Evolutionary conservation across 306 rosid species (phyloP).

Genomic region (Vigna nakashimae): DNA sequence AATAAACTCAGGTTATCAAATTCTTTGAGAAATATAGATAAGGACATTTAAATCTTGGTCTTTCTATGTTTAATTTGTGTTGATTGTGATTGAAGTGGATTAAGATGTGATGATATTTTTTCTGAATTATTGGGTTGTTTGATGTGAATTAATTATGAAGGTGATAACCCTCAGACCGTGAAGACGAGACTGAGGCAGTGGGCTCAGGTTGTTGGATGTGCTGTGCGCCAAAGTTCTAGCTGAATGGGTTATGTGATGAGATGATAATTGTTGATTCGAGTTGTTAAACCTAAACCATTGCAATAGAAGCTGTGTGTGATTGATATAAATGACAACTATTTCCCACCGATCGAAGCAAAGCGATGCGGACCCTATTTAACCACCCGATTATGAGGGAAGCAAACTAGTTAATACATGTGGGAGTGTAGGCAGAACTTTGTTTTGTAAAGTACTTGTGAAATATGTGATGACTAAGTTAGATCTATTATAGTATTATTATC

Average conservation of each 20-base stretch:
- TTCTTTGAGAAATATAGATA: no score
- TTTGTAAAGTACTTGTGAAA: conserved; percentile 36
- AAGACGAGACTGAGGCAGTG: conserved; percentile 87
- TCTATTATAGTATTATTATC: conserved; percentile 13
- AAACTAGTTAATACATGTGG: conserved; percentile 36
- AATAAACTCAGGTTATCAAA: no score
- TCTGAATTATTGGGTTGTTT: no score
- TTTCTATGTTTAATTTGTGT: no score
- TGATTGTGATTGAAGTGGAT: no score
- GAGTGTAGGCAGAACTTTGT: conserved; percentile 43
- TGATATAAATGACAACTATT: conserved; percentile 42
- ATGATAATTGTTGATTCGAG: conserved; percentile 33
- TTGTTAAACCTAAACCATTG: conserved; percentile 51
- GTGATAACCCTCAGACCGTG: conserved; percentile 81
- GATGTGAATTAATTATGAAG: conserved; percentile 57
- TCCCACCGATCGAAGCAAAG: conserved; percentile 45
- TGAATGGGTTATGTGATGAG: conserved; percentile 37
- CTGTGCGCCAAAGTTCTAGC: conserved; percentile 72
- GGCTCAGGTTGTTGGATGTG: conserved; percentile 98
- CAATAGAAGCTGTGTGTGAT: conserved; percentile 20
- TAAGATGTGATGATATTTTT: no score
- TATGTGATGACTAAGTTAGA: conserved; percentile 37
- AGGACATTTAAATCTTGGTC: no score
- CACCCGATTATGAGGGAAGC: conserved; percentile 32
- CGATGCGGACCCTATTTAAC: conserved; percentile 31